Conservation (phyloP, 257 asterid species). For the Osmanthus fragrans region DNA sequence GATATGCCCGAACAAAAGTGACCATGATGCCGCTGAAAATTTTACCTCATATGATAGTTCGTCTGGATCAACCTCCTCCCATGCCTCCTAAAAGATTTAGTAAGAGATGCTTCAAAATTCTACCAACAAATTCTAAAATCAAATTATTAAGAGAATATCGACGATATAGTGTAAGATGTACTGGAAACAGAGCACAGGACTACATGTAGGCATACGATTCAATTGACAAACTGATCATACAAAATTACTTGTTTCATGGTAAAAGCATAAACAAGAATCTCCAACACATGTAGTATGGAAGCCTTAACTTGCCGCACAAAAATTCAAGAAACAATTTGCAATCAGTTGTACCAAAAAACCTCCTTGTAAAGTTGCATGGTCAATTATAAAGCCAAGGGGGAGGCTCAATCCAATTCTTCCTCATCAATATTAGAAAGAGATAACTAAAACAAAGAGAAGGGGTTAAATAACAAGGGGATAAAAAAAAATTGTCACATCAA, state of each 20-base stretch:
- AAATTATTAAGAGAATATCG: neutral
- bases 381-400: neutral
- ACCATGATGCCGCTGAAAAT: neutral
- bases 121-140: neutral
- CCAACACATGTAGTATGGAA: neutral
- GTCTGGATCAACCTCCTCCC: conserved; percentile 95
- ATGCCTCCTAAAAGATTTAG: conserved; percentile 60
- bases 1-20: conserved; percentile 9
- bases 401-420: neutral
- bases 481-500: too few relatives aligned
- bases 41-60: conserved; percentile 91
- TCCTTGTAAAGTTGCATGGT: neutral
- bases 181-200: neutral
- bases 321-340: neutral
- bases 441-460: neutral
- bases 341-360: neutral
- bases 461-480: too few relatives aligned
- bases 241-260: neutral
- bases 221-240: neutral
- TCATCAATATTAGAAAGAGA: neutral
- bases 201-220: neutral
- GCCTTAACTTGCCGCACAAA: neutral
- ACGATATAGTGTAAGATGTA: neutral
- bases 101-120: conserved; percentile 9
- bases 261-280: conserved; percentile 8